Conservation (phyloP, 306 rosid genomes). For the Crataegus laevigata region DNA sequence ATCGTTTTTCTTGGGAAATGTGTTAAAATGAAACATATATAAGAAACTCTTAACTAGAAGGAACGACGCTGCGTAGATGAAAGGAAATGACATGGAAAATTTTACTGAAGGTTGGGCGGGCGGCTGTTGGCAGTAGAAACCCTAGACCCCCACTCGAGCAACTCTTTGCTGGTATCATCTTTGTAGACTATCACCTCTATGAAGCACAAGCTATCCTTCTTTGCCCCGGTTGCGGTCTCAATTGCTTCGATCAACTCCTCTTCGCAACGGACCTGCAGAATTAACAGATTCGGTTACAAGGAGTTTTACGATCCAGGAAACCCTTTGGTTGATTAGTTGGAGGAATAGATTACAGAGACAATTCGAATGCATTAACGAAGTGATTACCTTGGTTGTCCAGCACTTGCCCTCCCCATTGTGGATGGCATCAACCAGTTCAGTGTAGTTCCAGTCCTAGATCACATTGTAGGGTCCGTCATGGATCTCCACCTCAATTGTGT, state of each 20-base stretch:
- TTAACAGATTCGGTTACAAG: not conserved
- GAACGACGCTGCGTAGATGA: not conserved
- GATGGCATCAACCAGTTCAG: constrained; percentile 63
- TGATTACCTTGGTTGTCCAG: constrained; percentile 72
- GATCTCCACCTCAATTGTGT: constrained; percentile 80
- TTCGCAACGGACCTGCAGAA: constrained; percentile 55
- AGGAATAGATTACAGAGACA: not conserved
- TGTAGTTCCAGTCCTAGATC: constrained; percentile 88
- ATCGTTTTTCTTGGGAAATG: not conserved
- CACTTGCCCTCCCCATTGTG: constrained; percentile 90
- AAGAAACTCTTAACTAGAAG: not conserved
- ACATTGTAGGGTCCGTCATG: constrained; percentile 93
- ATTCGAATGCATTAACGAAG: not conserved
- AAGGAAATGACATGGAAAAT: not conserved
- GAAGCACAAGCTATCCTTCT: constrained; percentile 70
- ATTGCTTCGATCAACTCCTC: constrained; percentile 71
- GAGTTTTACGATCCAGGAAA: not conserved
- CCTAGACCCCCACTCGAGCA: constrained; percentile 84
- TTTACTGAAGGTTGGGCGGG: constrained; percentile 66
- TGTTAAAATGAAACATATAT: not conserved
- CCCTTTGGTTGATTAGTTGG: not conserved
- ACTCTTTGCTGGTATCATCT: constrained; percentile 87
- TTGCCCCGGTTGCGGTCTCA: constrained; percentile 50
- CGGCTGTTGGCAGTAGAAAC: constrained; percentile 78
- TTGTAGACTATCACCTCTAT: constrained; percentile 80